phyloP scores from a whole-genome alignment of 306 rosid genomes.

The Astragalus membranaceus region DNA sequence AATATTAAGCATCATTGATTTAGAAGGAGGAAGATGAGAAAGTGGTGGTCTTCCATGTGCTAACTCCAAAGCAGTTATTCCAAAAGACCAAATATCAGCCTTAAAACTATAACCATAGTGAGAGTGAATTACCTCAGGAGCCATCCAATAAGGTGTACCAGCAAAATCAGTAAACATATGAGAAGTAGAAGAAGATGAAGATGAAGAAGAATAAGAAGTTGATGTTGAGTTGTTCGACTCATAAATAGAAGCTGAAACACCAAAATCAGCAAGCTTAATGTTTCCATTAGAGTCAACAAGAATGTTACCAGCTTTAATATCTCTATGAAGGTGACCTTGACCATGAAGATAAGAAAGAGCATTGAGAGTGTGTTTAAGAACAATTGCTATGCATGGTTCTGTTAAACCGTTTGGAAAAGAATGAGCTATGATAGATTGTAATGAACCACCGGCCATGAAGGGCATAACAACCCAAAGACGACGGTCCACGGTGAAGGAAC shows the following conservation, averaged over 20 bases:
- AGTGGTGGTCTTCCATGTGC: conserved; percentile 68
- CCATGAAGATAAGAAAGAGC: conserved; percentile 62
- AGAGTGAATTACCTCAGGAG: conserved; percentile 63
- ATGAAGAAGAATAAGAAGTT: neutral
- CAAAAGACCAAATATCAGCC: conserved; percentile 69
- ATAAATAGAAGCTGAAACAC: conserved; percentile 49
- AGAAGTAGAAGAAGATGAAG: conserved; percentile 24
- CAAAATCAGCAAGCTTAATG: conserved; percentile 50
- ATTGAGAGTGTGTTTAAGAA: conserved; percentile 42
- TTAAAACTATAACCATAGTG: conserved; percentile 50
- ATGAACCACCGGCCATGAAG: conserved; percentile 56
- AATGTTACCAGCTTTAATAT: conserved; percentile 57
- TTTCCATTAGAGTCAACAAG: conserved; percentile 46
- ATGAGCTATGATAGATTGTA: conserved; percentile 48
- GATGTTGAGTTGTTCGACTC: conserved; percentile 16
- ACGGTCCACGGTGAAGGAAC: conserved; percentile 48
- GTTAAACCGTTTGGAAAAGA: conserved; percentile 41
- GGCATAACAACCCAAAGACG: conserved; percentile 78
- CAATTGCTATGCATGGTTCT: conserved; percentile 43
- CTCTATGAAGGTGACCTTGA: conserved; percentile 62
- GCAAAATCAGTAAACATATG: conserved; percentile 37
- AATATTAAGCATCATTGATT: conserved; percentile 45
- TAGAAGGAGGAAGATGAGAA: conserved; percentile 55
- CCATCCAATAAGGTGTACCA: conserved; percentile 68
- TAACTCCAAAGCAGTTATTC: conserved; percentile 58